A percentile compares a stretch with the other conserved stretches of the same genome.
Conservation (phyloP, 2,329 filamentous ascomycete species). For the Epichloe uncinata region DNA sequence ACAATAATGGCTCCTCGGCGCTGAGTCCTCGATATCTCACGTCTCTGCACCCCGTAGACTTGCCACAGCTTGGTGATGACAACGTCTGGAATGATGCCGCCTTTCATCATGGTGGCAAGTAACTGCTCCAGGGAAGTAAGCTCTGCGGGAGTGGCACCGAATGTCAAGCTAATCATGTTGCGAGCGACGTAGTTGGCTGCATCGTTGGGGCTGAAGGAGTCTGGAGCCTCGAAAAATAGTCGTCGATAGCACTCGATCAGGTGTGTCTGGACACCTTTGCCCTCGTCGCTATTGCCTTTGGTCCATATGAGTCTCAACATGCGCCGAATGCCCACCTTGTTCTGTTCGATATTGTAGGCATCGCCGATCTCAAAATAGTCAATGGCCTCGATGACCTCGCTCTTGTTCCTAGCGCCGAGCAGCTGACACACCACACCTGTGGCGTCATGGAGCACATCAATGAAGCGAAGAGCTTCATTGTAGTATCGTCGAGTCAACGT, state of each 20-base stretch:
- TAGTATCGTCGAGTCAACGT: slow-evolving; percentile 86
- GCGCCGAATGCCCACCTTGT: slow-evolving; percentile 79
- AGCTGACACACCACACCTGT: slow-evolving; percentile 74
- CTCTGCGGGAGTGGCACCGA: slow-evolving; percentile 87
- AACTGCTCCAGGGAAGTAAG: slow-evolving; percentile 91
- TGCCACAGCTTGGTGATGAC: slow-evolving; percentile 94
- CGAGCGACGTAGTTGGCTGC: slow-evolving; percentile 89
- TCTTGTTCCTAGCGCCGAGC: slow-evolving; percentile 91
- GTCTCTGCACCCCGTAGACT: slow-evolving; percentile 87
- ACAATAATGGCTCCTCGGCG: slow-evolving; percentile 90
- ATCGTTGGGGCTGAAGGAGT: slow-evolving; percentile 75
- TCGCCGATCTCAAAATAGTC: slow-evolving; percentile 95
- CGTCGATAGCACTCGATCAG: slow-evolving; percentile 94
- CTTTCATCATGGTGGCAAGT: slow-evolving; percentile 94
- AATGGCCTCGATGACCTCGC: slow-evolving; percentile 96
- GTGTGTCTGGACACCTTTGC: slow-evolving; percentile 93
- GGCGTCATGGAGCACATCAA: slow-evolving; percentile 76
- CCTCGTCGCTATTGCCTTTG: slow-evolving; percentile 97
- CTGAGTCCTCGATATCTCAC: slow-evolving; percentile 84
- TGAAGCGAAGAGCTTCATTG: slow-evolving; percentile 84
- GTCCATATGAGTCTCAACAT: slow-evolving; percentile 99
- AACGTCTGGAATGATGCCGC: slow-evolving; percentile 68
- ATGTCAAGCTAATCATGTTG: slow-evolving; percentile 98
- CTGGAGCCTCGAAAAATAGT: slow-evolving; percentile 90
- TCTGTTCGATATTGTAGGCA: slow-evolving; percentile 90